Base-by-base conservation (phyloP, 1,284 basidiomycete genomes). In the Papiliotrema fonsecae region DNA sequence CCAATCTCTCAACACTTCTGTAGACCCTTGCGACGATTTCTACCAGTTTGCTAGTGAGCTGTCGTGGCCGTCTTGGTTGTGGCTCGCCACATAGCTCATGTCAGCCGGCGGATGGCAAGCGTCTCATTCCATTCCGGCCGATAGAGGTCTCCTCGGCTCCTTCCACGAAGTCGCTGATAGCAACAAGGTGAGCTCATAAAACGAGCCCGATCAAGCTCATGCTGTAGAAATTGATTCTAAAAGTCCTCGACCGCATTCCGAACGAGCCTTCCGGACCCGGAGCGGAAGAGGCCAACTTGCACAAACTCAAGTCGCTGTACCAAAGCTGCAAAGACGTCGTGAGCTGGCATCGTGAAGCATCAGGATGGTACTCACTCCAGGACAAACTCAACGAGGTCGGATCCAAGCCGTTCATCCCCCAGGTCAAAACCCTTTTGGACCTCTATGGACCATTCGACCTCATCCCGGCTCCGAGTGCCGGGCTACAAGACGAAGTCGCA, bases 21-120 rank as follows among this genome's bases (percentile, higher is more conserved):
- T 87, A 57, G 88, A 97, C 69, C 94, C 94, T 0, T 98, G 94
- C 74, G 88, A 97, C 59, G 86, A 93, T 73, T 97, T 97, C 69
- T 97, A 94, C 69, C 81, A 86, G 55, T 98, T 86, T 73, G 82
- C 89, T 16, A 89, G 88, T 89, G 62, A 64, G 83, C 78, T 13
- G 21, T 13, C 24, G 10, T 16, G 28, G 21, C 35, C 24, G 10
- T 26, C n/a, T n/a, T n/a, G 25, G 4, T 9, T 14, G 14, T 22
- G 31, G 10, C 6, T 7, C 24, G 40, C 7, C 32, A 16, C 22
- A 41, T 4, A 27, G 6, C 27, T 31, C 26, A 39, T 30, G 77
- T 35, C 55, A 67, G 69, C 75, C 60, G 88, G 88, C 21, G 88
- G 88, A 22, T 97, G 91, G 91, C 77, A 86, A 24, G 80, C 80